These are phyloP conservation scores for Filobasidium uniguttulatum DNA, from an alignment of 1,284 basidiomycete genomes.

Conservation along the genomic window DNA sequence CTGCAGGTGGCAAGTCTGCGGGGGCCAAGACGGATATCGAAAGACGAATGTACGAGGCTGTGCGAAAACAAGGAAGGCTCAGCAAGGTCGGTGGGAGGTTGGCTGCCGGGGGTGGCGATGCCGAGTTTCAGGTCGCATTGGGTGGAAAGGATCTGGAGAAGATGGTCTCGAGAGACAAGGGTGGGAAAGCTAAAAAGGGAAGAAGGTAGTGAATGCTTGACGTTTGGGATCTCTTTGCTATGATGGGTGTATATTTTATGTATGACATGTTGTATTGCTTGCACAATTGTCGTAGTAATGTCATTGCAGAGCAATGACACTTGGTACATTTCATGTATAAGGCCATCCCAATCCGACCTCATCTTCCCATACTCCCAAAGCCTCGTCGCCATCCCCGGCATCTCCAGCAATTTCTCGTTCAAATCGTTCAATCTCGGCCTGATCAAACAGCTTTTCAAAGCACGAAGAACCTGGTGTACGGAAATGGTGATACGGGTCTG, in stretches of 20 bases:
- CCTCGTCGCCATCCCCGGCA: too few species aligned
- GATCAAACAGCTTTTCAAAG: slow-evolving; percentile 32
- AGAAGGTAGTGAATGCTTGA: too few species aligned
- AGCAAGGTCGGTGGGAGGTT: slow-evolving; percentile 68
- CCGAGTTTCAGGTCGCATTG: slow-evolving; percentile 66
- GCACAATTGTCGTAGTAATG: too few species aligned
- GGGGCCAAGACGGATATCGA: slow-evolving; percentile 48
- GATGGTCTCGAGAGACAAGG: slow-evolving; percentile 35
- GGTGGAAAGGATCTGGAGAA: slow-evolving; percentile 54
- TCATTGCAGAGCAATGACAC: too few species aligned
- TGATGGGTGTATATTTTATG: too few species aligned
- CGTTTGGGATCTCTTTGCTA: too few species aligned
- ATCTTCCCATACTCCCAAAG: too few species aligned
- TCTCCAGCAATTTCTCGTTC: slow-evolving; percentile 9
- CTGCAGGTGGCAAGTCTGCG: slow-evolving; percentile 22
- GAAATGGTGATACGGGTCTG: slow-evolving; percentile 32
- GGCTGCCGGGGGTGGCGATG: slow-evolving; percentile 45
- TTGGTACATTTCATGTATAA: too few species aligned
- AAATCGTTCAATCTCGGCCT: slow-evolving; percentile 20
- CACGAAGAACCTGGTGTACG: slow-evolving; percentile 23
- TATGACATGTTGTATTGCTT: too few species aligned
- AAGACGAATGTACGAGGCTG: slow-evolving; percentile 72
- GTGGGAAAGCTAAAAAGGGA: too few species aligned
- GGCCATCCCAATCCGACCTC: too few species aligned
- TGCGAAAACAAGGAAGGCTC: slow-evolving; percentile 67